phyloP scores from a whole-genome alignment of 106 monocot genomes.

The Cymbidium sinense region DNA sequence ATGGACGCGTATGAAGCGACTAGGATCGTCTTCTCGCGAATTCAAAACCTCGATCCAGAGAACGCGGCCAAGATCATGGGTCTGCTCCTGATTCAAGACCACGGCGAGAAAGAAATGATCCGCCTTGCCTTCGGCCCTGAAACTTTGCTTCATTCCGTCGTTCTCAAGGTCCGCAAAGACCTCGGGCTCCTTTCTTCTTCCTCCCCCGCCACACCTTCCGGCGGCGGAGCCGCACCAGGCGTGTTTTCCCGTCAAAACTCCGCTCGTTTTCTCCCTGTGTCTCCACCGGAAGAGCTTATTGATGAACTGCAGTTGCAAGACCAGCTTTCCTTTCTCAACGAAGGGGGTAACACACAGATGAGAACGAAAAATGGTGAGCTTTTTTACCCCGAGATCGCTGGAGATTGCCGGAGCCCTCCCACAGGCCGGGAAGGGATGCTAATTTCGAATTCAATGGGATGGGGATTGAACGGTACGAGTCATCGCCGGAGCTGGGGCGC shows the following conservation, averaged over 20 bases:
- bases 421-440: constrained; percentile 24
- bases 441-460: constrained; percentile 5
- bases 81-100: constrained; percentile 61
- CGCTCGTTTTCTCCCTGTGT: background rate
- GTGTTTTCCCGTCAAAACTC: constrained; percentile 54
- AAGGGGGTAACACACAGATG: constrained; percentile 37
- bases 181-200: constrained; percentile 33
- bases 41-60: constrained; percentile 76
- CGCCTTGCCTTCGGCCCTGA: constrained; percentile 80
- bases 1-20: constrained; percentile 98
- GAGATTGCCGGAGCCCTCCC: constrained; percentile 20
- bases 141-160: constrained; percentile 50
- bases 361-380: constrained; percentile 14
- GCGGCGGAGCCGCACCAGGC: constrained; percentile 9
- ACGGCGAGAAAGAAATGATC: constrained; percentile 86
- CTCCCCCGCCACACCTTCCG: constrained; percentile 6
- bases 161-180: constrained; percentile 54
- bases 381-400: constrained; percentile 8
- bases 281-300: constrained; percentile 4
- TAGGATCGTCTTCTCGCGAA: constrained; percentile 76
- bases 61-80: constrained; percentile 91
- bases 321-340: constrained; percentile 68
- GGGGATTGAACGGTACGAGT: background rate
- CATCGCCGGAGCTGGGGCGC: constrained; percentile 20
- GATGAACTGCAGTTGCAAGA: constrained; percentile 38